Percentiles rank a stretch among this genome's conserved stretches.
Evolutionary conservation across 306 rosid species (phyloP).

Genomic region (Dalbergia oliveri): DNA sequence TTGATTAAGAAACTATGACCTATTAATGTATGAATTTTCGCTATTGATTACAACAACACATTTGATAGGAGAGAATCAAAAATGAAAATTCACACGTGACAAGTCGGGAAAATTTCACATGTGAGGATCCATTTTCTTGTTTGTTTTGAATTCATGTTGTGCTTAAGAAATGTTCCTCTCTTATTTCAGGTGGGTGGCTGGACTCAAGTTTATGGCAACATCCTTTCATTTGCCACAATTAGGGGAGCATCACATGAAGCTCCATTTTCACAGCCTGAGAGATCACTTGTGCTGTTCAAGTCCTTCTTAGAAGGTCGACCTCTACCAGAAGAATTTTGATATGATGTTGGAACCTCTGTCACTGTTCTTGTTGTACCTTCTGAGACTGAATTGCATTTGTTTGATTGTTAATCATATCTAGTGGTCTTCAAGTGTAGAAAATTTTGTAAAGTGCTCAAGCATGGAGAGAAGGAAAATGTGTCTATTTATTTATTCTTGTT

Average conservation of each 20-base stretch:
- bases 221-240: constrained; percentile 88
- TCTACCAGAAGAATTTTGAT: constrained; percentile 74
- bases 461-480: constrained; percentile 28
- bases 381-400: constrained; percentile 29
- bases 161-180: not conserved
- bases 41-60: too few species aligned
- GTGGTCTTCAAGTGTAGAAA: constrained; percentile 29
- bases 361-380: constrained; percentile 35
- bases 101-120: too few species aligned
- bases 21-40: too few species aligned
- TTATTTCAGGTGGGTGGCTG: constrained; percentile 90
- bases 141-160: constrained; percentile 9
- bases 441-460: constrained; percentile 37
- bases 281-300: constrained; percentile 88
- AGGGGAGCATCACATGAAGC: constrained; percentile 99
- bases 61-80: too few species aligned
- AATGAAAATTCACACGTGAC: too few species aligned
- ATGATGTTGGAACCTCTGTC: not conserved
- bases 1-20: too few species aligned
- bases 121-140: not conserved
- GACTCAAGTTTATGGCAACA: constrained; percentile 94
- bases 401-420: constrained; percentile 16
- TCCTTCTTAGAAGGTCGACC: constrained; percentile 76
- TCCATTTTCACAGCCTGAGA: constrained; percentile 95
- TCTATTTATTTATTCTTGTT: not conserved